Base-by-base conservation (phyloP, 202 grass and related monocot species). In the Zoysia matrella region DNA sequence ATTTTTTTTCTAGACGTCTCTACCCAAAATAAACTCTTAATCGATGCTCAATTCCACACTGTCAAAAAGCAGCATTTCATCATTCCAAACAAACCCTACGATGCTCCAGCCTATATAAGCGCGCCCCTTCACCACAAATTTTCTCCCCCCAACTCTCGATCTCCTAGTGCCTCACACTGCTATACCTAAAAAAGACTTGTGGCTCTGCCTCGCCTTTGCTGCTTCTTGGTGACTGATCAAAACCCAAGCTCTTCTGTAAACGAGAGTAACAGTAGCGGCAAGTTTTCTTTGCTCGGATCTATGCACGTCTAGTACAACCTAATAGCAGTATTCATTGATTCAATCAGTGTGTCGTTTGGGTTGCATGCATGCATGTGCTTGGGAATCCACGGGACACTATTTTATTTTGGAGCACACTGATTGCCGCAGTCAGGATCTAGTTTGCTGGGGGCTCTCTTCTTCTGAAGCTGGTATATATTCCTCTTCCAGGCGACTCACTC, bases 281-380 rank as follows among this genome's bases (percentile, higher is more conserved):
- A 40, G 57, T 3, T 49, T 63, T 49, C 18, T 51, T 64, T 76
- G 11, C 57, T 50, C 14, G 18, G 16, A 76, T 15, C 57, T 40
- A 63, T 63, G 44, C 44, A 63, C n/a, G 14, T 39, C 48, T 60
- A 39, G 5, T 49, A 15, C 58, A 8, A 16, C 30, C 30, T 36
- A 36, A 36, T 36, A 36, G 30, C 30, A 36, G 74, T 51, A 65
- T 13, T 65, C 62, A 13, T 65, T 65, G 39, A 76, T 50, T 76
- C 18, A 76, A 30, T 64, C 11, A 63, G 16, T 62, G 44, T 18
- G 39, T 65, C 74, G 18, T 51, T 77, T 7, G 12, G 60, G 58
- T 45, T 65, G 47, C 58, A 65, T 63, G 74, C 42, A 7, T 80
- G 56, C 84, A 89, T 91, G 81, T 91, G 83, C 68, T 49, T 90